phyloP scores from a whole-genome alignment of 2,329 filamentous ascomycete genomes.

The Aureobasidium namibiae region DNA sequence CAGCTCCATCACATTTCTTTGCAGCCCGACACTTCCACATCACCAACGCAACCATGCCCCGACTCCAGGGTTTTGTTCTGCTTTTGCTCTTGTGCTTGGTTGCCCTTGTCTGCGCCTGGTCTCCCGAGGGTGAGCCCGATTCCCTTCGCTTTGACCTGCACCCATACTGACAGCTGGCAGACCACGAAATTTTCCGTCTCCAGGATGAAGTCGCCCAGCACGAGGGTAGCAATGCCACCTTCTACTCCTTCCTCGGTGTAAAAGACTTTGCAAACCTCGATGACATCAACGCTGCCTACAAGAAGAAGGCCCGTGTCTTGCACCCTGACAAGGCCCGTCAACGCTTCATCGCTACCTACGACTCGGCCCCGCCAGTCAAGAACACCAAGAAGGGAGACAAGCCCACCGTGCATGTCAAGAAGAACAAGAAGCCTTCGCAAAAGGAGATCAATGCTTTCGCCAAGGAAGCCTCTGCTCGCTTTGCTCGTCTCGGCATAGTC shows the following conservation, averaged over 20 bases:
- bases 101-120: conserved; percentile 66
- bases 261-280: conserved; percentile 65
- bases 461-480: conserved; percentile 74
- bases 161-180: conserved; percentile 38
- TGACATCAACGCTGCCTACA: conserved; percentile 89
- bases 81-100: conserved; percentile 61
- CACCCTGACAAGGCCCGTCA: conserved; percentile 96
- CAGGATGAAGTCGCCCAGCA: conserved; percentile 72
- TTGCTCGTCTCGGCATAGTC: conserved; percentile 76
- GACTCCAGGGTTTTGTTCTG: conserved; percentile 53
- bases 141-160: neutral
- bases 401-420: conserved; percentile 55
- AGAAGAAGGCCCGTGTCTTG: conserved; percentile 71
- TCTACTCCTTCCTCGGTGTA: conserved; percentile 88
- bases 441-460: conserved; percentile 68
- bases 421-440: conserved; percentile 63
- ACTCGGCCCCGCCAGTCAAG: conserved; percentile 42
- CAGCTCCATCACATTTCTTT: conserved; percentile 17
- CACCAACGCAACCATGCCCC: conserved; percentile 54
- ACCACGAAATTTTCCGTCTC: conserved; percentile 96
- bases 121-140: conserved; percentile 63
- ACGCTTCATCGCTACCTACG: conserved; percentile 64
- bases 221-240: conserved; percentile 73
- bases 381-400: conserved; percentile 37
- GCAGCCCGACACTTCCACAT: conserved; percentile 8